Percentiles rank a stretch among this genome's conserved stretches.
Conservation (phyloP, 306 rosid species). For the Citrullus mucosospermus region DNA sequence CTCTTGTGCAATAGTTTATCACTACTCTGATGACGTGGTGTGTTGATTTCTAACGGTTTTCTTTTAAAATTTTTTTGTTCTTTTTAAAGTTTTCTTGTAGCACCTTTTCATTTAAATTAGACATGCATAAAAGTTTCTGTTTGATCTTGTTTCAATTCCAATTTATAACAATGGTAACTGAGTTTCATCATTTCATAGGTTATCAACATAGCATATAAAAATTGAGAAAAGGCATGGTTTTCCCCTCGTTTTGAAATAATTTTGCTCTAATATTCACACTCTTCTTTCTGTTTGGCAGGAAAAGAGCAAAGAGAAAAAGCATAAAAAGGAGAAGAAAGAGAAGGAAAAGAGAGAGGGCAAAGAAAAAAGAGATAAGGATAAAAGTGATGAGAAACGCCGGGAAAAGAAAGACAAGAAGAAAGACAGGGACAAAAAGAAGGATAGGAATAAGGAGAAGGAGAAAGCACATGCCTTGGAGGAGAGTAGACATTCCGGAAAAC, state of each 20-base stretch:
- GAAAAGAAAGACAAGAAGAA: slow-evolving; percentile 84
- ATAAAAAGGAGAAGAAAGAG: slow-evolving; percentile 66
- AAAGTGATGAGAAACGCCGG: slow-evolving; percentile 47
- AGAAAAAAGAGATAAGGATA: slow-evolving; percentile 69
- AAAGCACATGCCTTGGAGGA: slow-evolving; percentile 35
- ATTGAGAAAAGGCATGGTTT: neutral
- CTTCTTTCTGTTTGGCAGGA: slow-evolving; percentile 37
- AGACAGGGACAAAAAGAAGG: slow-evolving; percentile 54
- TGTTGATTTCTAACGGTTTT: neutral
- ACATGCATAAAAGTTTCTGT: neutral
- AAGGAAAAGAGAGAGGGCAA: slow-evolving; percentile 59
- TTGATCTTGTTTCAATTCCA: neutral
- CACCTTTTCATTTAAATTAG: neutral
- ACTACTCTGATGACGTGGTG: neutral
- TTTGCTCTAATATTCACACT: neutral
- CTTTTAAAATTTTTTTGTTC: neutral
- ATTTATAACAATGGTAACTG: neutral
- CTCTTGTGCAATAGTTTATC: neutral
- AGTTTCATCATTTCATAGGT: neutral
- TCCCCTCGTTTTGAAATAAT: neutral
- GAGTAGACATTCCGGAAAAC: slow-evolving; percentile 36
- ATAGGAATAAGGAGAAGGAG: slow-evolving; percentile 41
- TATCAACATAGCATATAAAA: neutral
- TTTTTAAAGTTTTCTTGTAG: neutral
- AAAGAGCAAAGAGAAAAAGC: slow-evolving; percentile 55